Percentiles rank a stretch among this genome's conserved stretches.
phyloP scores from a whole-genome alignment of 148 eudicot species.

The Cornus suecica region DNA sequence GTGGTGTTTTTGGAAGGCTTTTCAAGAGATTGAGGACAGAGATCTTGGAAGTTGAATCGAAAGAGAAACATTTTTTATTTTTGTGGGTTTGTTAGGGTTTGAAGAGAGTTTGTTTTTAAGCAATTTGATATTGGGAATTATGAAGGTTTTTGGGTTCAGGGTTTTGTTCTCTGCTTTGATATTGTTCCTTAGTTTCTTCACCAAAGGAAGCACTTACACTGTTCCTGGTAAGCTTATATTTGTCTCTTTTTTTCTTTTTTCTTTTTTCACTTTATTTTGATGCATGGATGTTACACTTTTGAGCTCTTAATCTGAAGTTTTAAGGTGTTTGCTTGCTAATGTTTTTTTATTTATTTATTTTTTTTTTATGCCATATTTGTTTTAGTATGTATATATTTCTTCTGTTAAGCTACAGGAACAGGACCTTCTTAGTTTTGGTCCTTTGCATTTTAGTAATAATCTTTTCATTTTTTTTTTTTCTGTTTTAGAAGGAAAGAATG shows the following conservation, averaged over 20 bases:
- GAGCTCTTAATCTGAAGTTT: no score
- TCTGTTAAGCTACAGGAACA: no score
- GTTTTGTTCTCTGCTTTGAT: constrained; percentile 24
- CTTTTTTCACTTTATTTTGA: no score
- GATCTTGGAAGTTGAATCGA: neutral
- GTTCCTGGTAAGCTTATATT: constrained; percentile 16
- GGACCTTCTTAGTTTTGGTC: no score
- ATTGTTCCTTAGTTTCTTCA: constrained; percentile 13
- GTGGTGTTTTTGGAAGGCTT: neutral
- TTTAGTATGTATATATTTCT: no score
- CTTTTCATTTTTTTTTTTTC: no score
- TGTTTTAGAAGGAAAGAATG: no score
- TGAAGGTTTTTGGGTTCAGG: constrained; percentile 28
- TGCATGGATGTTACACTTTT: neutral
- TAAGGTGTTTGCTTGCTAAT: no score
- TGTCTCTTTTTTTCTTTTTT: neutral
- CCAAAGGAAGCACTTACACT: constrained; percentile 1
- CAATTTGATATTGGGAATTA: constrained; percentile 1
- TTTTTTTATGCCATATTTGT: no score
- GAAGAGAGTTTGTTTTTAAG: neutral
- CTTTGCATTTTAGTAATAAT: no score
- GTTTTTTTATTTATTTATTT: no score
- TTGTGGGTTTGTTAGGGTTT: neutral
- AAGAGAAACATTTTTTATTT: neutral
- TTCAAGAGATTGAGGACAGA: neutral